These are phyloP conservation scores for Hypoxylon sp. DNA, from an alignment of 2,329 filamentous ascomycete genomes.

Conservation along the genomic window DNA sequence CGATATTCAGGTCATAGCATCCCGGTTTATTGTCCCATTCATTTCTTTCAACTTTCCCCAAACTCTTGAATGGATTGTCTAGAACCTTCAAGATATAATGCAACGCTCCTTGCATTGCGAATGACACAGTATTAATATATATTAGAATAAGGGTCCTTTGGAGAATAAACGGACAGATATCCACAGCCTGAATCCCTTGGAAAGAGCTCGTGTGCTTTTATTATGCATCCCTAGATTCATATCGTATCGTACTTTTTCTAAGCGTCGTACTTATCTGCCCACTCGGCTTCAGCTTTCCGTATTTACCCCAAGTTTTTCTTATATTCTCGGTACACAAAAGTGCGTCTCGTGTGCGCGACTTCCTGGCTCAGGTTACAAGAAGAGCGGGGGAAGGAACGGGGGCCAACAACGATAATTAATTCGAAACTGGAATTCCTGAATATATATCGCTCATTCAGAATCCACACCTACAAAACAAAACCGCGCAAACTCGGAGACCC, in stretches of 20 bases:
- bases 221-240: constrained; percentile 11
- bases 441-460: constrained; percentile 40
- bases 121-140: constrained; percentile 15
- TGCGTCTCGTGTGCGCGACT: constrained; percentile 37
- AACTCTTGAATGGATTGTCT: constrained; percentile 18
- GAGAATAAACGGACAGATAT: constrained; percentile 19
- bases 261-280: constrained; percentile 5
- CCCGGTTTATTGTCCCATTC: constrained; percentile 26
- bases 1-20: constrained; percentile 31
- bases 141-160: constrained; percentile 18
- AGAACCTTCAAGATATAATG: constrained; percentile 33
- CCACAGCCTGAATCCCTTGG: constrained; percentile 10
- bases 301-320: constrained; percentile 18
- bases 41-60: constrained; percentile 9
- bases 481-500: constrained; percentile 28
- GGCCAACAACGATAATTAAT: constrained; percentile 28
- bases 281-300: constrained; percentile 17
- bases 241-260: background rate
- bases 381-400: constrained; percentile 30
- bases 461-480: constrained; percentile 26
- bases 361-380: constrained; percentile 20
- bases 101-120: constrained; percentile 26
- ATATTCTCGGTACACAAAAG: constrained; percentile 1
- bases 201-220: constrained; percentile 3
- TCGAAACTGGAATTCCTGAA: constrained; percentile 28